phyloP scores from a whole-genome alignment of 2,329 filamentous ascomycete genomes.

The Arthrocladium fulminans region DNA sequence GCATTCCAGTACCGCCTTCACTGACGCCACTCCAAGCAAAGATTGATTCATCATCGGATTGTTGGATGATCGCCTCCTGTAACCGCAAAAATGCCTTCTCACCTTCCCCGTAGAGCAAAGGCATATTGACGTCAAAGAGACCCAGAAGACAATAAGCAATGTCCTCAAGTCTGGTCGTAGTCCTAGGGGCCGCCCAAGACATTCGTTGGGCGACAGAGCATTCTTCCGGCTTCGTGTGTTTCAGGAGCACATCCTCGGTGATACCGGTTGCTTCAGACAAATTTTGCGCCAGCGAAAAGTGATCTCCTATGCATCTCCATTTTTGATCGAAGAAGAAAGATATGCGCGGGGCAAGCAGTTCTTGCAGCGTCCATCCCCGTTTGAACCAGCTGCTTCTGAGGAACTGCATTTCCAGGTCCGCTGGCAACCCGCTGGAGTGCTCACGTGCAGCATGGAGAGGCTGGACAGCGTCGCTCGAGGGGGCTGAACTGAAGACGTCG shows the following conservation, averaged over 20 bases:
- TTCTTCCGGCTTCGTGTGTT: background rate
- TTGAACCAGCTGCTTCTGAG: conserved; percentile 11
- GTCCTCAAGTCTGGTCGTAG: conserved; percentile 26
- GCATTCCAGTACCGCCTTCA: background rate
- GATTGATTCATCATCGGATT: background rate
- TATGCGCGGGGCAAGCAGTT: conserved; percentile 5
- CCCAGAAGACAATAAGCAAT: conserved; percentile 26
- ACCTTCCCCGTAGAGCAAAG: conserved; percentile 27
- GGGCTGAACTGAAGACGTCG: background rate
- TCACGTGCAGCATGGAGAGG: conserved; percentile 7
- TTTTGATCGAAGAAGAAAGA: conserved; percentile 13
- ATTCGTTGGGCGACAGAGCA: conserved; percentile 18
- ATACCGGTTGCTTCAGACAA: conserved; percentile 24
- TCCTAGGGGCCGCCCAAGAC: conserved; percentile 18
- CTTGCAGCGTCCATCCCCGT: conserved; percentile 10
- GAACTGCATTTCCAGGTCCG: no score
- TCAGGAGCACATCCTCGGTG: background rate
- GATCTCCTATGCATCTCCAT: conserved; percentile 21
- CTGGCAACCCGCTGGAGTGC: no score
- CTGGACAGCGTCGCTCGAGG: background rate
- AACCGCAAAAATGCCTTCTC: conserved; percentile 11
- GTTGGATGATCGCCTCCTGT: conserved; percentile 10
- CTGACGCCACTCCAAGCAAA: background rate
- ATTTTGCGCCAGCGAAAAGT: conserved; percentile 17
- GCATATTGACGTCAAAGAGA: conserved; percentile 26